These are phyloP conservation scores for Fusarium continuum DNA, from an alignment of 2,329 filamentous ascomycete genomes.

Conservation along the genomic window DNA sequence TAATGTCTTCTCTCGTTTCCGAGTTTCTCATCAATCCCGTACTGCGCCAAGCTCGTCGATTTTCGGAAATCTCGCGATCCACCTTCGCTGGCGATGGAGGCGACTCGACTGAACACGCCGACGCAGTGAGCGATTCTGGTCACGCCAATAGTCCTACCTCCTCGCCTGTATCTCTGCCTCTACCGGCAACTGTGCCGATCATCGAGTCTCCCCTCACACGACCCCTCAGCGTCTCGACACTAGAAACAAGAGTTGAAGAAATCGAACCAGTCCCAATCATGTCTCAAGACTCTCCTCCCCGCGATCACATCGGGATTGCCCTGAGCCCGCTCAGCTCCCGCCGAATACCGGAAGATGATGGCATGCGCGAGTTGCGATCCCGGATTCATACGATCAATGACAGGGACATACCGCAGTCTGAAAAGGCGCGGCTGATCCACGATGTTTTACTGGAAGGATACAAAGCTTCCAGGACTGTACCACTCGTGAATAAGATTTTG, in stretches of 20 bases:
- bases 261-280: constrained; percentile 29
- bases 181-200: constrained; percentile 25
- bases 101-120: constrained; percentile 39
- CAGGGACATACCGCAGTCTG: constrained; percentile 63
- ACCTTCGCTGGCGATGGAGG: constrained; percentile 50
- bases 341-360: constrained; percentile 78
- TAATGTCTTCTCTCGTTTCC: constrained; percentile 71
- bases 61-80: constrained; percentile 62
- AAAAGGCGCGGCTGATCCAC: constrained; percentile 79
- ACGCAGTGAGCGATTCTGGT: constrained; percentile 35
- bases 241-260: constrained; percentile 49
- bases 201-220: constrained; percentile 42
- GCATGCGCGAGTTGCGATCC: constrained; percentile 73
- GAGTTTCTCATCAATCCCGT: constrained; percentile 74
- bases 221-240: constrained; percentile 48
- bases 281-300: constrained; percentile 38
- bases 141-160: constrained; percentile 32
- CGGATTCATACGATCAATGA: constrained; percentile 76
- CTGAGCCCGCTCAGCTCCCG: constrained; percentile 45
- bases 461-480: constrained; percentile 46
- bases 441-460: constrained; percentile 76
- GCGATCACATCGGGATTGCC: constrained; percentile 49
- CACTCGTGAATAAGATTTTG: constrained; percentile 25
- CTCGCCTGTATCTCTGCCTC: constrained; percentile 5
- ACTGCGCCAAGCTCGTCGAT: constrained; percentile 70